Evolutionary conservation across 1,284 basidiomycete species (phyloP).

Genomic region (Sporisorium graminicola): DNA sequence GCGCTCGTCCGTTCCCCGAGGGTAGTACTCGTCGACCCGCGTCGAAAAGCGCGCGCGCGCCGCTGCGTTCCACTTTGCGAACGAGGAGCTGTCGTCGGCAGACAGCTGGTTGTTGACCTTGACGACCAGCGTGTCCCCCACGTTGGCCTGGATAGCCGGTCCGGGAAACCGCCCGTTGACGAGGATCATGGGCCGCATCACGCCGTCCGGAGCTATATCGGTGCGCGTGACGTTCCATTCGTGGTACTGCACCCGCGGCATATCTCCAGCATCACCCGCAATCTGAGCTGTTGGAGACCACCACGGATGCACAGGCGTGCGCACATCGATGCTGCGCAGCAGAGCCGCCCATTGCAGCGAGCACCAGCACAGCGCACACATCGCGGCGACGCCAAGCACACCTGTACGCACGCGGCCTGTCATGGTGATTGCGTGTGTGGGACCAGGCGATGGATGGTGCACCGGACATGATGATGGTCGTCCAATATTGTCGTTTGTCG

Average conservation of each 20-base stretch:
- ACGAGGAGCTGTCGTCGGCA: conserved; percentile 15
- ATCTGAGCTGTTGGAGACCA: not conserved
- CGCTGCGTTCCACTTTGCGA: conserved; percentile 3
- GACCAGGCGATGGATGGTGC: too few relatives aligned
- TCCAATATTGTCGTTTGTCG: not conserved
- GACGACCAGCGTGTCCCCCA: conserved; percentile 52
- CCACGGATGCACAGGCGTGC: not conserved
- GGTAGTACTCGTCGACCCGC: conserved; percentile 9
- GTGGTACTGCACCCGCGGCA: conserved; percentile 32
- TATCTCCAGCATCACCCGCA: not conserved
- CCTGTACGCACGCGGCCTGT: not conserved
- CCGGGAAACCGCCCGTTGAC: conserved; percentile 50
- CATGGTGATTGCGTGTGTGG: not conserved
- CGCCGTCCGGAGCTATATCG: conserved; percentile 42
- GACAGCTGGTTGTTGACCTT: conserved; percentile 43
- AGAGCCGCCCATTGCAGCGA: conserved; percentile 9
- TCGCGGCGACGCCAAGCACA: not conserved
- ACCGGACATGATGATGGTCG: not conserved
- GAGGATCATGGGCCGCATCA: conserved; percentile 42
- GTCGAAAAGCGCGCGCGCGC: conserved; percentile 12
- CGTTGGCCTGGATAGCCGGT: conserved; percentile 41
- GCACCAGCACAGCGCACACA: conserved; percentile 1
- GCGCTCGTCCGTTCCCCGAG: conserved; percentile 10
- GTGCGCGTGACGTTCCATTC: conserved; percentile 39
- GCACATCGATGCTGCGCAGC: not conserved